Base-by-base conservation (phyloP, 305 asterid genomes). In the Ajuga reptans region DNA sequence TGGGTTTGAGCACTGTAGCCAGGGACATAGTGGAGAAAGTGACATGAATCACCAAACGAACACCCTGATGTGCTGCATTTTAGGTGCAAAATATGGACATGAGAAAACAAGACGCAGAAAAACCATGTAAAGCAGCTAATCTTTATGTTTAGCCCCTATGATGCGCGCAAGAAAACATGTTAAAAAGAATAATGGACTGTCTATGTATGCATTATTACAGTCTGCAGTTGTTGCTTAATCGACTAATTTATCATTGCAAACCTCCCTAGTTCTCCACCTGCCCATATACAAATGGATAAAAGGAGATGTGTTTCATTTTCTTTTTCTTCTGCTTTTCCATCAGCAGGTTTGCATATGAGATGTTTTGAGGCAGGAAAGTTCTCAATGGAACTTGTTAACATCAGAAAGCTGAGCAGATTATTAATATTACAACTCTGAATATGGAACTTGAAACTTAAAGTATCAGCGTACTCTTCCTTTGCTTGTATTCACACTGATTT, bases 1-100 rank as follows among this genome's bases (percentile, higher is more conserved):
- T 82, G 89, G 33, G 74, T 33, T 53, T 78, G 84, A 9, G 90
- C 90, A 51, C 17, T 85, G 76, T 83, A 81, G 43, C 89, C 87
- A 14, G 89, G 89, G 56, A 72, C 54, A 64, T 79, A 73, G 54
- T 85, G 90, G 31, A 66, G 75, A 60, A 78, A 83, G 65, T 83
- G 87, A 24, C 89, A 83, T 27, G 83, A 62, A 47, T 75, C 85
- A 3, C 86, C 90, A 47, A 75, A 83, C 18, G 85, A 72, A 69
- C 87, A 85, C 56, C 89, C 89, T 0, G 82, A 70, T 27, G 85
- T 78, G 77, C 86, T 80, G 78, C 76, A 72, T 49, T 59, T 42
- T 34, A 36, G 75, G 55, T 4, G 50, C 39, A 74, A 72, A 72
- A 58, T 57, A 61, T 36, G 42, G 16, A 63, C 39, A 71, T 57